Evolutionary conservation across 176 grass and related monocot genomes (phyloP).

Genomic region (Carex myosuroides): DNA sequence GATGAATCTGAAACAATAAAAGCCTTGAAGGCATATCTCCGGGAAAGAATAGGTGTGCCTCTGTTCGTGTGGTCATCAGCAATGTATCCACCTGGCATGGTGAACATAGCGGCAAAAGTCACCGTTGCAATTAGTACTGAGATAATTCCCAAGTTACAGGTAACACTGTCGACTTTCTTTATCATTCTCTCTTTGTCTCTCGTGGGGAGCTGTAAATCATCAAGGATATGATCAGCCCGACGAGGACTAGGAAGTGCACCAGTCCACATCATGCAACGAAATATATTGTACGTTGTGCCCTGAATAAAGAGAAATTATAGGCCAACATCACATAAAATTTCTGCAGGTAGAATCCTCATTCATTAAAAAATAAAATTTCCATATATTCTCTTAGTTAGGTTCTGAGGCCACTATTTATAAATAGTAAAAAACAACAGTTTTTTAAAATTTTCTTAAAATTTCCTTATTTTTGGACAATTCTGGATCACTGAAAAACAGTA

Average conservation of each 20-base stretch:
- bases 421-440: too few species aligned
- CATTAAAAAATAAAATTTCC: too few species aligned
- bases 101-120: constrained; percentile 29
- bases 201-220: neutral
- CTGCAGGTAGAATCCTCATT: too few species aligned
- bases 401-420: too few species aligned
- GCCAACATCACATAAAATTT: too few species aligned
- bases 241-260: neutral
- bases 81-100: constrained; percentile 19
- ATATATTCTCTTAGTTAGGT: too few species aligned
- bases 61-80: neutral
- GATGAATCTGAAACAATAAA: constrained; percentile 3
- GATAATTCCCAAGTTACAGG: neutral
- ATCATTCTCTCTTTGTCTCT: neutral
- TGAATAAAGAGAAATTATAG: neutral
- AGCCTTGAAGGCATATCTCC: constrained; percentile 10
- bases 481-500: too few species aligned
- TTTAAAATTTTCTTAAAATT: too few species aligned
- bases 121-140: constrained; percentile 22
- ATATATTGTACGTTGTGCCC: neutral
- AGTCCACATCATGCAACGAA: neutral
- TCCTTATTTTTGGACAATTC: too few species aligned
- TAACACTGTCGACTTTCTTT: neutral
- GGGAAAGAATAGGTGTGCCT: constrained; percentile 5
- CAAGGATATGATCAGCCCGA: neutral